Evolutionary conservation across 139 green algal genomes (phyloP).

Genomic region (Picochlorum costavermella): DNA sequence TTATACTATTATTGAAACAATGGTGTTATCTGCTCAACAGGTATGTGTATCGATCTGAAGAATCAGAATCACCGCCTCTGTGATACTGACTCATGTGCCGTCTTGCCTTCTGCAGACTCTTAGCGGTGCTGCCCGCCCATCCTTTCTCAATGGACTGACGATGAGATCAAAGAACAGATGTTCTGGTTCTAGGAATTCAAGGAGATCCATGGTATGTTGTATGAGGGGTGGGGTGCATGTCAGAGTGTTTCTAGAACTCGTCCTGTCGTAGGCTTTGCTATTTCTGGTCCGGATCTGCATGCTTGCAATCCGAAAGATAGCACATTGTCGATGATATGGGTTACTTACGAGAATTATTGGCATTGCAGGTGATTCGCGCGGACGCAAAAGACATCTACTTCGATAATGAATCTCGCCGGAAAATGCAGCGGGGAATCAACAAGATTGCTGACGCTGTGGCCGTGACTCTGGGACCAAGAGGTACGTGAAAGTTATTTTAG

Average conservation of each 20-base stretch:
- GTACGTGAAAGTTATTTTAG: slow-evolving; percentile 34
- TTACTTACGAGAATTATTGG: neutral
- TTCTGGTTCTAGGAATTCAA: neutral
- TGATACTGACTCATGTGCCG: no score
- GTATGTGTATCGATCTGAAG: no score
- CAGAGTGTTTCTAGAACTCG: slow-evolving; percentile 2
- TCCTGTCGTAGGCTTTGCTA: neutral
- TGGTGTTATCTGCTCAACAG: no score
- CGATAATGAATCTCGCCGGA: slow-evolving; percentile 71
- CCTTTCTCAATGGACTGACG: neutral
- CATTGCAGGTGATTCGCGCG: slow-evolving; percentile 52
- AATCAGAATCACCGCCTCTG: no score
- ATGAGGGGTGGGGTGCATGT: neutral
- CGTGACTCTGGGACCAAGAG: slow-evolving; percentile 90
- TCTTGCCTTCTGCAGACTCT: neutral
- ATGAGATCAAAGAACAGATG: slow-evolving; percentile 4
- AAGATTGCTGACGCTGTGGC: slow-evolving; percentile 95
- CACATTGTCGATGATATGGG: slow-evolving; percentile 3
- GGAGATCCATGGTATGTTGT: neutral
- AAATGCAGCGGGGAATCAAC: slow-evolving; percentile 93
- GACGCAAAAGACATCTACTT: slow-evolving; percentile 96
- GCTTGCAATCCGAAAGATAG: neutral
- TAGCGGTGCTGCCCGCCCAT: neutral
- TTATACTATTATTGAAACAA: no score
- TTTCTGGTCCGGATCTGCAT: neutral